phyloP scores from a whole-genome alignment of 1,284 basidiomycete genomes.

The Xerocomus nothofagi region DNA sequence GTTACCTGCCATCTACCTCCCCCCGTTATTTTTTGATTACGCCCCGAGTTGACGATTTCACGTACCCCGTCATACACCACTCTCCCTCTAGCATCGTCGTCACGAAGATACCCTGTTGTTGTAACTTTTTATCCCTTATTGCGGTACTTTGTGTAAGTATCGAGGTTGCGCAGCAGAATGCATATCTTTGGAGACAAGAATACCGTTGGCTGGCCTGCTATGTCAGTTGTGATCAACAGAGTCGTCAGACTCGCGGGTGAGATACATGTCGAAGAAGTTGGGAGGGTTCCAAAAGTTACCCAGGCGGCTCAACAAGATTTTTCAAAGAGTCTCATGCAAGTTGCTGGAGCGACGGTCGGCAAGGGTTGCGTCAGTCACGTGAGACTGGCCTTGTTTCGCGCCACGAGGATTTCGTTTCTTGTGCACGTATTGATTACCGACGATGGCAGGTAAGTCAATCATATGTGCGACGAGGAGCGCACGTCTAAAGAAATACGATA shows the following conservation, averaged over 20 bases:
- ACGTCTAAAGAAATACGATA: background rate
- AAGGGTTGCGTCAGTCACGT: slow-evolving; percentile 8
- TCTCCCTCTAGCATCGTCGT: slow-evolving; percentile 26
- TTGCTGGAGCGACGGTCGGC: slow-evolving; percentile 1
- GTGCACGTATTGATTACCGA: background rate
- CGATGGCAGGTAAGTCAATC: slow-evolving; percentile 22
- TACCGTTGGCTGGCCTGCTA: background rate
- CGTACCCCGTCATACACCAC: slow-evolving; percentile 24
- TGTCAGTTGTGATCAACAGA: background rate
- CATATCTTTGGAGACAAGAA: slow-evolving; percentile 32
- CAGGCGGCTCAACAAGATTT: background rate
- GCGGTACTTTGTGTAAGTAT: slow-evolving; percentile 28
- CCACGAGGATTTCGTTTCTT: background rate
- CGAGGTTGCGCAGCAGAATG: slow-evolving; percentile 39
- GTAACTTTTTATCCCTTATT: slow-evolving; percentile 31
- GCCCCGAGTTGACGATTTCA: slow-evolving; percentile 34
- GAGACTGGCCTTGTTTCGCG: background rate
- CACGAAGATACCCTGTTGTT: slow-evolving; percentile 39
- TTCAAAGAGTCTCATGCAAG: slow-evolving; percentile 1
- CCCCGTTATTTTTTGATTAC: slow-evolving; percentile 24
- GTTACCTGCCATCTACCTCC: slow-evolving; percentile 19
- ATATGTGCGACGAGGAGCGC: too few species aligned
- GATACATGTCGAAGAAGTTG: background rate
- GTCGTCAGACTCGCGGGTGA: background rate
- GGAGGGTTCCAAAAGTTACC: background rate